Evolutionary conservation across 2,329 filamentous ascomycete genomes (phyloP).

Genomic region (Alternaria gansuensis): DNA sequence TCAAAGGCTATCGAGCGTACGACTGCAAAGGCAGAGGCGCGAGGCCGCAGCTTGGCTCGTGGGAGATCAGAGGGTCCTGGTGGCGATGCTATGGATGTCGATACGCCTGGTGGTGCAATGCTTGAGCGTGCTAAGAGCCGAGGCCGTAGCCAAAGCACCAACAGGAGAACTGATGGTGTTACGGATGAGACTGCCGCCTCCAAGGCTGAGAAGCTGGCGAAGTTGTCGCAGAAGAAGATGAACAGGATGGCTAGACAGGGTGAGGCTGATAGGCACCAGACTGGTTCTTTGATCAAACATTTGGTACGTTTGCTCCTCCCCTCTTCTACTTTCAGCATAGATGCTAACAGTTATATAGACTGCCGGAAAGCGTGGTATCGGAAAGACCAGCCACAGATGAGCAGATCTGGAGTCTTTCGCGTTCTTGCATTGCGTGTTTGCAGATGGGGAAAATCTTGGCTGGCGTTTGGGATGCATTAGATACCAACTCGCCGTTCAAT

Average conservation of each 20-base stretch:
- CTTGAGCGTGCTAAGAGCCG: constrained; percentile 73
- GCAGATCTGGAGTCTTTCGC: constrained; percentile 15
- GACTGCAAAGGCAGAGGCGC: constrained; percentile 66
- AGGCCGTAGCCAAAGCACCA: constrained; percentile 69
- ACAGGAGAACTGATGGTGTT: constrained; percentile 81
- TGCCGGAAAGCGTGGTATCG: constrained; percentile 90
- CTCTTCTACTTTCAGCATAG: not conserved
- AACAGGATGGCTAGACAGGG: constrained; percentile 97
- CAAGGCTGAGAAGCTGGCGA: constrained; percentile 86
- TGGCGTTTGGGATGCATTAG: constrained; percentile 46
- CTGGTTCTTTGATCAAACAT: constrained; percentile 85
- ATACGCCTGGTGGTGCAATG: constrained; percentile 51
- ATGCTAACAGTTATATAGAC: constrained; percentile 62
- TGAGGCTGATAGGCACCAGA: constrained; percentile 92
- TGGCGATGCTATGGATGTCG: constrained; percentile 77
- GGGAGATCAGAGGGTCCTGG: constrained; percentile 62
- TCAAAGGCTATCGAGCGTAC: constrained; percentile 77
- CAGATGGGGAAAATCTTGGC: constrained; percentile 39
- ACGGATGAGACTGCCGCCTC: constrained; percentile 70
- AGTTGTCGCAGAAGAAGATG: constrained; percentile 97
- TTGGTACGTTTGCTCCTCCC: constrained; percentile 70
- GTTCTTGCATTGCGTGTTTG: constrained; percentile 25
- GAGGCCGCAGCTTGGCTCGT: constrained; percentile 75
- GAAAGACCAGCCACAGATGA: constrained; percentile 75
- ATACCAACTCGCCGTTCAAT: constrained; percentile 39